phyloP scores from a whole-genome alignment of 345 rosid genomes.

The Triadica sebifera region DNA sequence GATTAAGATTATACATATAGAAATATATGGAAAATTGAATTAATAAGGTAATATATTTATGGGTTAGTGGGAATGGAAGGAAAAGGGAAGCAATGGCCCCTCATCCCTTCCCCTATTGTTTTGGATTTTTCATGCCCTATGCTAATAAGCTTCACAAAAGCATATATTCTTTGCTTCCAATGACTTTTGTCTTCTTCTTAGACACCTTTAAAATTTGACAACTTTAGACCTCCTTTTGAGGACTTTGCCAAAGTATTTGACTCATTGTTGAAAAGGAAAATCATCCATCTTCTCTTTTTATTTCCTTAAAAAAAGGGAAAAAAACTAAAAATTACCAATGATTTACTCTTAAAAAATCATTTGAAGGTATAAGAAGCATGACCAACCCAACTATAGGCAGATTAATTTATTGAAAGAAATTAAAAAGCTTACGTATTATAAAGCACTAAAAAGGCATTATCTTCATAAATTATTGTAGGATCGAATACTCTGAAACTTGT shows the following conservation, averaged over 20 bases:
- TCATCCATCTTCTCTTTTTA: no score
- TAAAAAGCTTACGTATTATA: neutral
- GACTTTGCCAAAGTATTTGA: slow-evolving; percentile 38
- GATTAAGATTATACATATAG: neutral
- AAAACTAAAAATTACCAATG: neutral
- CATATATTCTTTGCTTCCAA: slow-evolving; percentile 54
- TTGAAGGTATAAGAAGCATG: neutral
- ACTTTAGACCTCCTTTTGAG: slow-evolving; percentile 56
- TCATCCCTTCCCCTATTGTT: slow-evolving; percentile 6
- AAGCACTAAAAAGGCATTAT: neutral
- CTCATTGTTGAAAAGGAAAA: neutral
- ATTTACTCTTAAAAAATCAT: neutral
- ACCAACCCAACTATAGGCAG: neutral
- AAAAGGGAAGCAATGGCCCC: slow-evolving; percentile 23
- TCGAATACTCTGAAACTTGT: neutral
- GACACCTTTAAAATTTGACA: slow-evolving; percentile 36
- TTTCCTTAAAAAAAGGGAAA: no score
- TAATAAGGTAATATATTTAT: slow-evolving; percentile 6
- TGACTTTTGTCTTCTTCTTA: slow-evolving; percentile 52
- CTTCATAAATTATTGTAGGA: neutral
- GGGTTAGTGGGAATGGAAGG: slow-evolving; percentile 33
- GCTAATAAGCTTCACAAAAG: slow-evolving; percentile 28
- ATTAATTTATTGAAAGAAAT: neutral
- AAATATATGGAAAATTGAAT: neutral
- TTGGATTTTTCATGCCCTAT: slow-evolving; percentile 38